Evolutionary conservation across 1,139 yeast species (phyloP), one percentile per base, ranked within the genome.

Genomic region (Yamadazyma blattariae): DNA sequence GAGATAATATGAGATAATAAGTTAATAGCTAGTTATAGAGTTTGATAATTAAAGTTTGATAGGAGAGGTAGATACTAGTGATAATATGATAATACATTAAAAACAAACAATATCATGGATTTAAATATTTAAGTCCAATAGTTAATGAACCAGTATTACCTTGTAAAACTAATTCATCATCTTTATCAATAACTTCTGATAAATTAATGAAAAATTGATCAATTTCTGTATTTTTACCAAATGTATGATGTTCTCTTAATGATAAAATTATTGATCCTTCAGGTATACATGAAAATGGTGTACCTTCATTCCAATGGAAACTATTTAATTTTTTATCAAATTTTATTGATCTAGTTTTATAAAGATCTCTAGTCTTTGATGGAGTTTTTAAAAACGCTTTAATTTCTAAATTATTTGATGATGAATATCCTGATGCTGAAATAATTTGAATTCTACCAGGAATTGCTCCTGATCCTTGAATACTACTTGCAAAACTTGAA

Each of bases 191-290:
- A 25, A 50, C 66, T 14, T 71, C 74, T n/a, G 52, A 39, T 43
- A 78, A 59, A 11, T 51, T 50, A 28, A 79, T 45, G 16, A 59
- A 55, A 5, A 77, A 79, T 35, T 69, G 71, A 12, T 86, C 95
- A 33, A 88, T 44, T 35, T 77, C 84, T 29, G 69, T 68, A 44
- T 77, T 81, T 51, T 84, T 80, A 29, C 95, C 92, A 48, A 90
- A 74, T 3, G 79, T 74, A 56, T 85, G 95, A 53, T 79, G 84
- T 33, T 82, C 81, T 34, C 77, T 69, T 12, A 86, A 74, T 27
- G 68, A 66, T 50, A 90, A 74, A 5, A 76, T 61, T 32, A 90
- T 52, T 37, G 65, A 68, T 3, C 82, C 81, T 13, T 74, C 79
- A 3, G 79, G 59, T 4, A 82, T 65, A 9, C 92, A 79, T 52